Evolutionary conservation across 2,329 filamentous ascomycete species (phyloP), one percentile per base, ranked within the genome.

Genomic region (Fusarium zealandicum): DNA sequence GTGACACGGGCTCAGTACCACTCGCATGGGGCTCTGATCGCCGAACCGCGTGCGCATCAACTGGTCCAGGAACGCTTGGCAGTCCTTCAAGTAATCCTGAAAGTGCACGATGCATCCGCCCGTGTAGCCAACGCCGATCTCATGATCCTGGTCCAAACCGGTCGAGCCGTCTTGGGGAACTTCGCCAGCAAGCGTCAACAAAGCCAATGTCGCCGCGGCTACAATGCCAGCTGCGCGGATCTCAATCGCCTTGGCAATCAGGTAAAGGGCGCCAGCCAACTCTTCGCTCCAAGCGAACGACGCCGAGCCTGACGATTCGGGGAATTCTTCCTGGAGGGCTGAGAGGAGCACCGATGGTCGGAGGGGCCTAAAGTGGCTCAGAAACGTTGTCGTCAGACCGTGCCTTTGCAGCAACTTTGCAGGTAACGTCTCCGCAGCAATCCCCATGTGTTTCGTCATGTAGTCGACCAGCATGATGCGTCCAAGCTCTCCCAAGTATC

Each of bases 81-180:
- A 91, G 64, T 89, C 87, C 37, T 77, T 74, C 35, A 90, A 77
- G 72, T 90, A 92, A 63, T 89, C 82, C 40, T 90, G 89, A 66
- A 92, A 92, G 66, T 90, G 85, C n/a, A 86, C 83, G 54, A 93
- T 93, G 67, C 90, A 92, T 6, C 89, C 88, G 27, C 90, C 90
- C 0, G 90, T 92, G 69, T 91, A 93, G 1, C 90, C 90, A 17
- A 93, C 88, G 1, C 90, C 86, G 25, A 93, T 72, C 63, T 90
- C 87, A 56, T 76, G 64, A 54, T 70, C 58, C 32, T 51, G 54
- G n/a, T 39, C 49, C 28, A 56, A 54, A 5, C 52, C 35, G 6
- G 46, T 51, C 12, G 62, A 54, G 11, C 58, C 51, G 37, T 71
- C 31, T 75, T 61, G 14, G 69, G 75, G 76, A 11, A 93, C 80